Evolutionary conservation across 495 filamentous ascomycete species (phyloP), one percentile per base, ranked within the genome.

Genomic region (Daldinia grandis): DNA sequence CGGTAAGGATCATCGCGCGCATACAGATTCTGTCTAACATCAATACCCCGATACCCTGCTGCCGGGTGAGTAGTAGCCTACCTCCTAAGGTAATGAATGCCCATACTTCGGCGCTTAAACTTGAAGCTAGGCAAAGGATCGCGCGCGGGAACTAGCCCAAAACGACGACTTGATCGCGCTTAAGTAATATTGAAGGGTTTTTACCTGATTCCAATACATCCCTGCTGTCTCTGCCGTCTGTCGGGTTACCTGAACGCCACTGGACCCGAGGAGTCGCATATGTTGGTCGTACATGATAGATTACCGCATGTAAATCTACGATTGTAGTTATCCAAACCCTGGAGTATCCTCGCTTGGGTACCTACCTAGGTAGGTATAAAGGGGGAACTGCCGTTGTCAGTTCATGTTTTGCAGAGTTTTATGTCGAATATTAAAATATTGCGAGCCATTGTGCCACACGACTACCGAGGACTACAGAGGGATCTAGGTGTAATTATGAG

Each of bases 101-200:
- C 49, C 25, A 30, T 53, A 30, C 49, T 30, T 53, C 14, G 49
- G 49, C 49, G 49, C 49, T 53, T 53, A 53, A 53, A 14, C 2
- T n/a, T 53, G 12, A 53, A 53, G 25, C 49, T 24, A 1, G 12
- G 40, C 14, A 17, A 30, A 30, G 14, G 24, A 53, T 28, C 30
- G 24, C 49, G 49, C 49, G 49, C 49, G 27, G 24, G 14, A 27
- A 30, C 24, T 30, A 30, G 25, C 14, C 27, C 27, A 30, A 28
- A 14, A 15, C 15, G 24, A 24, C 25, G 24, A 9, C 49, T 25
- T 53, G 17, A 30, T 53, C 49, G 49, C 49, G 42, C 42, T 47
- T 47, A 47, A 47, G 10, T 47, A 24, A 24, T 47, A 47, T 47
- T n/a, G n/a, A n/a, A n/a, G n/a, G n/a, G n/a, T n/a, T n/a, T n/a